phyloP scores from a whole-genome alignment of 2,329 filamentous ascomycete species.

The Talaromyces funiculosus region DNA sequence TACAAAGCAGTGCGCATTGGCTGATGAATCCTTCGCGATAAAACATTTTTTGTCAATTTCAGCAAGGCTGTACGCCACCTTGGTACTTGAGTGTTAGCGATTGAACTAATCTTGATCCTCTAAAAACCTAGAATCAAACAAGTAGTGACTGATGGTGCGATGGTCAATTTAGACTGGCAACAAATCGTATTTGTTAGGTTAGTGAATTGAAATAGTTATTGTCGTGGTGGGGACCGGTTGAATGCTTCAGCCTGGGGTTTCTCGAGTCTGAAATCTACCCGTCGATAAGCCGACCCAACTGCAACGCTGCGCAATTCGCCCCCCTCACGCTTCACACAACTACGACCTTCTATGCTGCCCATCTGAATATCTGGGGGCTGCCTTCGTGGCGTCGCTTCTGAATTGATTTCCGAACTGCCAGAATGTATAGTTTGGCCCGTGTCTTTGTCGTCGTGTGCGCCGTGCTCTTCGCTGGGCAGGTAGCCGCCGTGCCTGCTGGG shows the following conservation, averaged over 20 bases:
- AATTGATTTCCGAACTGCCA: neutral
- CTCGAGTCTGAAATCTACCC: neutral
- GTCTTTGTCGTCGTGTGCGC: slow-evolving; percentile 18
- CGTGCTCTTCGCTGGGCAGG: slow-evolving; percentile 16
- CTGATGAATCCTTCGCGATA: neutral
- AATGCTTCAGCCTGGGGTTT: slow-evolving; percentile 3
- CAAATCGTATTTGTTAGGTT: neutral
- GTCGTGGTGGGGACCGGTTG: neutral
- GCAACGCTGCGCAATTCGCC: neutral
- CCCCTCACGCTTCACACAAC: neutral
- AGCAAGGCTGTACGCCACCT: neutral
- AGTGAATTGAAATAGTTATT: neutral
- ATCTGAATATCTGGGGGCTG: neutral
- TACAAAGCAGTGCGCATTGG: neutral
- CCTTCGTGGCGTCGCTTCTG: slow-evolving; percentile 10
- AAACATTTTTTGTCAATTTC: neutral
- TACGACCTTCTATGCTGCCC: neutral
- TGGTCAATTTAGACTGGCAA: neutral
- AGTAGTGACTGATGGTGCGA: neutral
- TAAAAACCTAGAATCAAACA: neutral
- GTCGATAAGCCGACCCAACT: neutral
- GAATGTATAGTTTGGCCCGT: slow-evolving; percentile 19
- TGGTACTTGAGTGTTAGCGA: neutral
- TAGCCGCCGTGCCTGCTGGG: slow-evolving; percentile 31
- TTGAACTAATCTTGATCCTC: neutral